A percentile compares a stretch with the other conserved stretches of the same genome.
Conservation (phyloP, 257 asterid genomes). For the Knoxia roxburghii region DNA sequence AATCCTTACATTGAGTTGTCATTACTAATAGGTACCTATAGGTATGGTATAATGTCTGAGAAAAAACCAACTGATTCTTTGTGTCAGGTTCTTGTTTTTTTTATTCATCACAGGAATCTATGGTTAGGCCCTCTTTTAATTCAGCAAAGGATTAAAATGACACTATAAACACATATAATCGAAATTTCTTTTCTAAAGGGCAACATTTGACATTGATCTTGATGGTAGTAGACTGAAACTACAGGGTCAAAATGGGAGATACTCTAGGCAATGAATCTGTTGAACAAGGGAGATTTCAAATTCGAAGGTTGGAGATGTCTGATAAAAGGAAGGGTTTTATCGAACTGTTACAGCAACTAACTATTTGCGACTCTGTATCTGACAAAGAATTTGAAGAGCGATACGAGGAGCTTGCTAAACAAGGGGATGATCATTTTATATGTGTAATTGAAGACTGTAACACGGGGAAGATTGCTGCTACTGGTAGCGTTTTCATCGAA, state of each 20-base stretch:
- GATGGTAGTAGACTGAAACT: background rate
- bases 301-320: constrained; percentile 56
- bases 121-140: too few species aligned
- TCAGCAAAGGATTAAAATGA: too few species aligned
- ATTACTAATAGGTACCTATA: too few species aligned
- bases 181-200: too few species aligned
- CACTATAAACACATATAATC: too few species aligned
- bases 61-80: too few species aligned
- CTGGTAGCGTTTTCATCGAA: constrained; percentile 72
- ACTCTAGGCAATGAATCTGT: constrained; percentile 25
- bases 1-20: too few species aligned
- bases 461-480: too few species aligned
- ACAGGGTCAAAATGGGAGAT: constrained; percentile 4
- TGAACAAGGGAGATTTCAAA: constrained; percentile 35
- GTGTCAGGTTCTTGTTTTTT: too few species aligned
- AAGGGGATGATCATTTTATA: constrained; percentile 58
- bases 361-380: constrained; percentile 53
- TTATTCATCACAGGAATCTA: too few species aligned
- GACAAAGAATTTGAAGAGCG: constrained; percentile 48
- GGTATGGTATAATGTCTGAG: too few species aligned
- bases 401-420: constrained; percentile 43
- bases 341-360: constrained; percentile 61
- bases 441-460: constrained; percentile 60
- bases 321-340: constrained; percentile 67
- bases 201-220: too few species aligned